Conservation (phyloP, 352 stramenopile genomes). For the Phytophthora capsici region DNA sequence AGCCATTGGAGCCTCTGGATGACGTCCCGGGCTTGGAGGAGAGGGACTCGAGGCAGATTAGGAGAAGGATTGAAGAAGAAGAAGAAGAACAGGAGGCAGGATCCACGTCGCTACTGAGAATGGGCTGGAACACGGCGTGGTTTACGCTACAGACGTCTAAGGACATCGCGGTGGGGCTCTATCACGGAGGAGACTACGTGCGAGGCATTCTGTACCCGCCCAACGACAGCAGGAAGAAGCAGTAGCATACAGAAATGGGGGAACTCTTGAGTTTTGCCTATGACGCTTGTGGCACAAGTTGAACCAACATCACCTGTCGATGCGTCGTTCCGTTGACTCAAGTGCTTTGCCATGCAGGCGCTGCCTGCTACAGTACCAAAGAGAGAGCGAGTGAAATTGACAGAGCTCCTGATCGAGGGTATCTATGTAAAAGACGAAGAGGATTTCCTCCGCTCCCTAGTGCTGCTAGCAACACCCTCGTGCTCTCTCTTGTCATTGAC, state of each 20-base stretch:
- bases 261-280: too few species aligned
- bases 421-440: not conserved
- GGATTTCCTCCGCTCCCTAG: not conserved
- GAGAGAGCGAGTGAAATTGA: not conserved
- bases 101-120: constrained; percentile 32
- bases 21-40: constrained; percentile 34
- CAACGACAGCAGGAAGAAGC: constrained; percentile 28
- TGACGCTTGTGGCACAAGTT: too few species aligned
- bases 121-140: constrained; percentile 49
- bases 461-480: not conserved
- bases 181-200: constrained; percentile 51
- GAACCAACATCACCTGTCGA: not conserved
- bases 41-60: constrained; percentile 13
- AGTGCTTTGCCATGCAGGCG: not conserved
- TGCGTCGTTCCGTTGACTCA: constrained; percentile 11
- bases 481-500: constrained; percentile 3
- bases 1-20: constrained; percentile 46
- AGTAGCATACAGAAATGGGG: not conserved
- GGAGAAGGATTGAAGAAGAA: not conserved
- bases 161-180: constrained; percentile 52
- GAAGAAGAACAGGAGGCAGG: constrained; percentile 10
- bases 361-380: constrained; percentile 6
- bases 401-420: not conserved
- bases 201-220: constrained; percentile 37
- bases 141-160: constrained; percentile 53